phyloP scores from a whole-genome alignment of 768 basidiomycete genomes.

The Porpolomopsis calyptriformis region DNA sequence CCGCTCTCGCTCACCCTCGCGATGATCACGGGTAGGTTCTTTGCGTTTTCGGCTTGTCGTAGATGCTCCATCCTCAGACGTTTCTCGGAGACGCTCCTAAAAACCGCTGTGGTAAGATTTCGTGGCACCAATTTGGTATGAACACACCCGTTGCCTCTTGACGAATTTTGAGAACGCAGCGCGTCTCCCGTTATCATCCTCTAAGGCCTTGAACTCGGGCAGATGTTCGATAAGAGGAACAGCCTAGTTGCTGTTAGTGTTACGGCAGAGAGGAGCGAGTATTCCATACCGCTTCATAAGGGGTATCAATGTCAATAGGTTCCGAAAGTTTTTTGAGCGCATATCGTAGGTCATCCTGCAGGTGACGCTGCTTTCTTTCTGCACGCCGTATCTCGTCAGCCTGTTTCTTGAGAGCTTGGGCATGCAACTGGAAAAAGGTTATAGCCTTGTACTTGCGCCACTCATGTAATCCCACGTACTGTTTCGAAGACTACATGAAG shows the following conservation, averaged over 20 bases:
- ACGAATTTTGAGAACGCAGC: conserved; percentile 82
- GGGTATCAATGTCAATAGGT: conserved; percentile 59
- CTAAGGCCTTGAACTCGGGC: conserved; percentile 77
- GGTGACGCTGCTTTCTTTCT: conserved; percentile 75
- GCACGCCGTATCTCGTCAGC: conserved; percentile 80
- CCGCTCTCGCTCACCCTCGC: conserved; percentile 30
- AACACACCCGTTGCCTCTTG: conserved; percentile 74
- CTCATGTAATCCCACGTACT: conserved; percentile 31
- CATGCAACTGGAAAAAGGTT: conserved; percentile 46
- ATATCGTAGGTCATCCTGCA: conserved; percentile 93
- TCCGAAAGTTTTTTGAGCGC: conserved; percentile 85
- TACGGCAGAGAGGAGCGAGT: conserved; percentile 1
- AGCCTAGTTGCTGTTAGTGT: conserved; percentile 31
- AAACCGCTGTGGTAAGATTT: conserved; percentile 2
- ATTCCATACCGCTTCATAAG: conserved; percentile 69
- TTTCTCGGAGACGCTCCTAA: conserved; percentile 69
- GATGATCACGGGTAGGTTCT: conserved; percentile 49
- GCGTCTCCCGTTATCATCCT: conserved; percentile 76
- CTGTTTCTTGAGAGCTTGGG: conserved; percentile 59
- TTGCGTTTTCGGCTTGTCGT: conserved; percentile 74
- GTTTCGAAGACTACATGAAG: conserved; percentile 49
- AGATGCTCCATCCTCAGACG: conserved; percentile 76
- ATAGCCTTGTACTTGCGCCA: conserved; percentile 1
- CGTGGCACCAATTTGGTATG: not conserved
- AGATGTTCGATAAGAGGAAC: conserved; percentile 71